phyloP scores from a whole-genome alignment of 2,329 filamentous ascomycete genomes.

The Penicillium glabrum region DNA sequence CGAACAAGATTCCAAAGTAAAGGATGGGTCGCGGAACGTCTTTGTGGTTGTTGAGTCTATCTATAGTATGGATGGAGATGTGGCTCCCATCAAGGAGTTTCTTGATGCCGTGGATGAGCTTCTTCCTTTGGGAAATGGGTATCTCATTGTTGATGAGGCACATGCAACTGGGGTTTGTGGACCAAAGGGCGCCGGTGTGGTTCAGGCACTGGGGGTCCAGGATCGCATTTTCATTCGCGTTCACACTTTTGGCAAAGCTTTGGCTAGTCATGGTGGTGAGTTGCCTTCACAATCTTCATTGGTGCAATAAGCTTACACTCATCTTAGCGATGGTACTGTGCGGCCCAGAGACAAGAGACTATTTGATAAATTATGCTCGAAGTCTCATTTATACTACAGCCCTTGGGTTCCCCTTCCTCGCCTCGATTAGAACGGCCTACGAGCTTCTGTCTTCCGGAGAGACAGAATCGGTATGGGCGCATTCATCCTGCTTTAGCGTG shows the following conservation, averaged over 20 bases:
- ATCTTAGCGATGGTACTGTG: constrained; percentile 61
- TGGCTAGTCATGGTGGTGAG: constrained; percentile 67
- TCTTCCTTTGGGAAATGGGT: constrained; percentile 57
- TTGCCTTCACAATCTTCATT: constrained; percentile 2
- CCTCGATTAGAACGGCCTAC: constrained; percentile 59
- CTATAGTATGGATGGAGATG: constrained; percentile 83
- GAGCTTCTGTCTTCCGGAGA: constrained; percentile 54
- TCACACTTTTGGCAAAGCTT: constrained; percentile 56
- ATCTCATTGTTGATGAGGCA: constrained; percentile 59
- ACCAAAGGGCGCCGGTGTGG: constrained; percentile 49
- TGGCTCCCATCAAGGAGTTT: constrained; percentile 63
- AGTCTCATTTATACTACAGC: constrained; percentile 74
- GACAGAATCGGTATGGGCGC: constrained; percentile 43
- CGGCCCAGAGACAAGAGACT: constrained; percentile 58
- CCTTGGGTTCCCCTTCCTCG: constrained; percentile 61
- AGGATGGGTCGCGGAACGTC: constrained; percentile 50
- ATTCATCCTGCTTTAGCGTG: constrained; percentile 1
- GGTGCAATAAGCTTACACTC: not conserved
- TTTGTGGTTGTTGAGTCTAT: constrained; percentile 70
- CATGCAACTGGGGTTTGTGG: constrained; percentile 56
- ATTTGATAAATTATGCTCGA: constrained; percentile 75
- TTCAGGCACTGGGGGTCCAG: constrained; percentile 52
- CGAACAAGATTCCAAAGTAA: constrained; percentile 33
- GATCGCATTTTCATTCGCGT: constrained; percentile 50
- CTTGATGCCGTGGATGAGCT: constrained; percentile 56